Conservation (phyloP, 139 green algal genomes). For the Zygnema circumcarinatum region DNA sequence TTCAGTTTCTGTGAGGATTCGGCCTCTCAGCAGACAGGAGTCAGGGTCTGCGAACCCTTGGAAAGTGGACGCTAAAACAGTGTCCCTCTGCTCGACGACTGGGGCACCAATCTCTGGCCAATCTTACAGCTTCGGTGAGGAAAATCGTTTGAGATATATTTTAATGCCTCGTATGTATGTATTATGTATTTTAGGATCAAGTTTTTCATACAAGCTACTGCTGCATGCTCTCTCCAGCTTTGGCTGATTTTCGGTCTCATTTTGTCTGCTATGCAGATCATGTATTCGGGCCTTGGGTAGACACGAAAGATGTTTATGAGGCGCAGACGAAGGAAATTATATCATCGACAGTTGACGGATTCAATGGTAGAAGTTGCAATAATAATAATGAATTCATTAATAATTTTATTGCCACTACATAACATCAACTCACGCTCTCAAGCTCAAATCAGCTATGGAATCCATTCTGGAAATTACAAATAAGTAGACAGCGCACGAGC, state of each 20-base stretch:
- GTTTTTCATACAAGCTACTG: neutral
- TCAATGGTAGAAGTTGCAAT: slow-evolving; percentile 35
- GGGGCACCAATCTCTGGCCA: slow-evolving; percentile 21
- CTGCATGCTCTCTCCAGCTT: slow-evolving; percentile 1
- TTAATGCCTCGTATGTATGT: neutral
- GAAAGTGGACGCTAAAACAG: slow-evolving; percentile 27
- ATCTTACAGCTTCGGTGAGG: slow-evolving; percentile 35
- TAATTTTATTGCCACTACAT: neutral
- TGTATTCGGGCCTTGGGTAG: slow-evolving; percentile 3
- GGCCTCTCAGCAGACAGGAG: slow-evolving; percentile 21
- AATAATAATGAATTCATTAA: neutral
- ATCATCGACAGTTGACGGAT: slow-evolving; percentile 29
- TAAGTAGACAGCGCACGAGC: neutral
- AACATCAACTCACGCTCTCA: neutral
- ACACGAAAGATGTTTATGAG: slow-evolving; percentile 39
- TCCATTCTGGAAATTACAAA: neutral
- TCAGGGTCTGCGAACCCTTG: slow-evolving; percentile 14
- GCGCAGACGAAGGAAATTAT: slow-evolving; percentile 47
- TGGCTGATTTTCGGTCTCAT: neutral
- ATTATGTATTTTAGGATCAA: neutral
- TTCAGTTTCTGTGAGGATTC: slow-evolving; percentile 32
- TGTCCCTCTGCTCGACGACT: slow-evolving; percentile 10
- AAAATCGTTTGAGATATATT: neutral
- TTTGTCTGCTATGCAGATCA: slow-evolving; percentile 27
- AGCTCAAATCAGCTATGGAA: neutral